These are phyloP conservation scores for Petunia axillaris DNA, from an alignment of 257 asterid genomes.

Conservation along the genomic window DNA sequence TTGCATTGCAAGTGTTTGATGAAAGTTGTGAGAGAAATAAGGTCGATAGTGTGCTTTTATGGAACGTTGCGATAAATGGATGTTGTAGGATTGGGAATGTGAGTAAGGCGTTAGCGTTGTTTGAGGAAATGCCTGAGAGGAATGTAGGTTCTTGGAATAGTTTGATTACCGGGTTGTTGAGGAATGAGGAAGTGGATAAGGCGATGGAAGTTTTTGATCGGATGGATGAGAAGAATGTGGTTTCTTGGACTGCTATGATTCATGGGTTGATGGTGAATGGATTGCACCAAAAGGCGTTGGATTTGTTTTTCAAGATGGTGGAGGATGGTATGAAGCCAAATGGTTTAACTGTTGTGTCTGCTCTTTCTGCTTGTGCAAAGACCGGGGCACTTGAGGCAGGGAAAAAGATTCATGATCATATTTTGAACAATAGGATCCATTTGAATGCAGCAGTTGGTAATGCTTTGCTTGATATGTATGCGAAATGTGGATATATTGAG, in stretches of 20 bases:
- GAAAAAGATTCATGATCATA: constrained; percentile 29
- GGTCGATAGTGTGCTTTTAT: constrained; percentile 43
- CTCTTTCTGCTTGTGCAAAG: constrained; percentile 44
- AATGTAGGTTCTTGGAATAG: constrained; percentile 50
- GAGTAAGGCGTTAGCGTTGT: constrained; percentile 44
- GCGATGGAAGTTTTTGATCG: constrained; percentile 41
- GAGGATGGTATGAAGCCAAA: constrained; percentile 41
- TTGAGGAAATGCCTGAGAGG: constrained; percentile 52
- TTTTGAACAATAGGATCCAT: constrained; percentile 27
- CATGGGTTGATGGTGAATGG: constrained; percentile 43
- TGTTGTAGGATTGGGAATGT: constrained; percentile 44
- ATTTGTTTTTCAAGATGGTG: constrained; percentile 40
- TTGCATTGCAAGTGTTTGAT: constrained; percentile 45
- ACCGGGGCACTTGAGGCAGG: constrained; percentile 47
- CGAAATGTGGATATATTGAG: constrained; percentile 46
- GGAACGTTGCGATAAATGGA: constrained; percentile 51
- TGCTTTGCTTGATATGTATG: constrained; percentile 52
- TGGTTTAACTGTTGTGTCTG: constrained; percentile 44
- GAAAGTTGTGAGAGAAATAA: constrained; percentile 49
- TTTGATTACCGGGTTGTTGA: constrained; percentile 48
- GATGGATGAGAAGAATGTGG: constrained; percentile 50
- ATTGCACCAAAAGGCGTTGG: constrained; percentile 40
- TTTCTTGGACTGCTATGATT: constrained; percentile 50
- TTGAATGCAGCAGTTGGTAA: constrained; percentile 39
- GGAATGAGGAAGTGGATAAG: constrained; percentile 38